Evolutionary conservation across 2,329 filamentous ascomycete species (phyloP), one percentile per base, ranked within the genome.

Genomic region (Byssothecium circinans): DNA sequence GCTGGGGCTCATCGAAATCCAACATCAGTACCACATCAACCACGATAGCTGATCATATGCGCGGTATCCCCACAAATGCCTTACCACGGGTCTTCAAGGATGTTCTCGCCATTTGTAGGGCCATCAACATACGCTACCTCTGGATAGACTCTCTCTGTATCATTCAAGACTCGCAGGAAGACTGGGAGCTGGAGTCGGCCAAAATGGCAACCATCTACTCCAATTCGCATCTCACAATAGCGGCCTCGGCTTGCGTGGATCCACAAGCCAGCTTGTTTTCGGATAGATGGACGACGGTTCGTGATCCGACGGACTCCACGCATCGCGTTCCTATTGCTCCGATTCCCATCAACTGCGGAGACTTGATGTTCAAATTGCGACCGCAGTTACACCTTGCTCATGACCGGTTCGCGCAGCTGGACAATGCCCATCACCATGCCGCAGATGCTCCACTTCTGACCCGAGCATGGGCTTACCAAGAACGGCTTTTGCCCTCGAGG

Each of bases 131-230:
- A 18, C 41, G 41, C 2, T 58, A 57, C 22, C n/a, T 59, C 8
- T 62, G 58, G 57, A 53, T 62, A 8, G 58, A 62, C 33, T 44
- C 45, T 2, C 32, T 62, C 0, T 61, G 58, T 32, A 61, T 60
- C 19, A 42, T 60, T 12, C 58, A 60, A 41, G 58, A 60, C 20
- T 49, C 48, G 7, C 29, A 25, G 7, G 39, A 49, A 2, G 54
- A 59, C 11, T 59, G 56, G 52, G 49, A 47, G 22, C 15, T 25
- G 1, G 52, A 61, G 33, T 43, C 50, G 3, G 46, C 56, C 1
- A 52, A 45, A 4, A 59, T 61, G 56, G 43, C 32, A 12, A 27
- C 46, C 7, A 47, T 61, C 10, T 59, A 59, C 19, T 49, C 45
- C 2, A 30, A 36, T 2, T 53, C 56, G 1, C 32, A 53, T n/a